Percentiles rank a stretch among this genome's conserved stretches.
phyloP scores from a whole-genome alignment of 805 yeast genomes.

The Kazachstania bromeliacearum region DNA sequence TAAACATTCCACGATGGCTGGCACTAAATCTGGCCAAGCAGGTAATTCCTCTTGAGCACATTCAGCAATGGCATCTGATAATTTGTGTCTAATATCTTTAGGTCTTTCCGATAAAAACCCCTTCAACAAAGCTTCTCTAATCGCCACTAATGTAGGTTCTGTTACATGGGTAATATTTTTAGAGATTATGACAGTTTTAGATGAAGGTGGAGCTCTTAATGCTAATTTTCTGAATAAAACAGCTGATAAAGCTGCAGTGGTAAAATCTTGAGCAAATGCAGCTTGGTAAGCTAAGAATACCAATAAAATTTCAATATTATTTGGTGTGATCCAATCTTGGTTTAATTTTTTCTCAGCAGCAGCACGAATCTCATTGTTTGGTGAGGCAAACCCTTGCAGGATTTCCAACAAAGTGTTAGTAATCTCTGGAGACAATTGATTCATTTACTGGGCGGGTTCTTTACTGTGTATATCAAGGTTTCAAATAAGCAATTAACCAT shows the following conservation, averaged over 20 bases:
- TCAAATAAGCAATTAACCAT: too few relatives aligned
- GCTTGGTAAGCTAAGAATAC: slow-evolving; percentile 78
- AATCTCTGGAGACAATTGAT: slow-evolving; percentile 52
- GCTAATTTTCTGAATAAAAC: slow-evolving; percentile 86
- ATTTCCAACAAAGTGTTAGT: slow-evolving; percentile 45
- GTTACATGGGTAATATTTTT: slow-evolving; percentile 68
- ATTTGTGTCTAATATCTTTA: slow-evolving; percentile 77
- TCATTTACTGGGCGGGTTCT: slow-evolving; percentile 19
- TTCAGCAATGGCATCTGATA: slow-evolving; percentile 91
- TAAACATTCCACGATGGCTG: slow-evolving; percentile 62
- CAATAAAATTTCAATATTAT: slow-evolving; percentile 59
- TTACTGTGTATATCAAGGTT: too few relatives aligned
- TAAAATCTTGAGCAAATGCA: slow-evolving; percentile 48
- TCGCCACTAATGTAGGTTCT: slow-evolving; percentile 47
- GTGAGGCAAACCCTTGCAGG: slow-evolving; percentile 60
- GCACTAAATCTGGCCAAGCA: slow-evolving; percentile 72
- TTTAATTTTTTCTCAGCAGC: slow-evolving; percentile 69
- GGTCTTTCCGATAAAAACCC: slow-evolving; percentile 67
- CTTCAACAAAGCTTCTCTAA: slow-evolving; percentile 54
- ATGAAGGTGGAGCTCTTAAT: slow-evolving; percentile 57
- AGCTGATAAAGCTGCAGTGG: slow-evolving; percentile 65
- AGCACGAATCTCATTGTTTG: slow-evolving; percentile 67
- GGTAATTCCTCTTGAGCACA: slow-evolving; percentile 61
- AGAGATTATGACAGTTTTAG: slow-evolving; percentile 53
- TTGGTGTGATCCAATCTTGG: slow-evolving; percentile 62